Evolutionary conservation across 352 stramenopile species (phyloP).

Genomic region (Thalassiosira livingstoniorum): DNA sequence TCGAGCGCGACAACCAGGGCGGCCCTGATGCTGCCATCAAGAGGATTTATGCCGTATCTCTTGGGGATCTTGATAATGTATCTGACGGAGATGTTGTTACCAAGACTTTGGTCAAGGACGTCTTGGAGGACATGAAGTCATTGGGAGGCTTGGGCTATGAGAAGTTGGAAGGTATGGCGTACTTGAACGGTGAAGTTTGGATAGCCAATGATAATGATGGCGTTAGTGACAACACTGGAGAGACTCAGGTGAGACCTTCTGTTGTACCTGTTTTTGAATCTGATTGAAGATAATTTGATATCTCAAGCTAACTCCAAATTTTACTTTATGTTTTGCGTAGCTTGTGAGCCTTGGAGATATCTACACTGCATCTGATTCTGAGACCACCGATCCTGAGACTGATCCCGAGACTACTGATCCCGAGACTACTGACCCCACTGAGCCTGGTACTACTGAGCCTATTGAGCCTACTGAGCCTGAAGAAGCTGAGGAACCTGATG

Average conservation of each 20-base stretch:
- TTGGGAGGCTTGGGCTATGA: conserved; percentile 42
- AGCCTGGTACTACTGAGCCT: too few relatives aligned
- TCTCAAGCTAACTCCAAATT: too few relatives aligned
- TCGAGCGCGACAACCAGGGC: conserved; percentile 80
- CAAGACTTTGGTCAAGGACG: conserved; percentile 63
- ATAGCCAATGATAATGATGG: conserved; percentile 79
- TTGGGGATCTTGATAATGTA: conserved; percentile 30
- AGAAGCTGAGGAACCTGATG: too few relatives aligned
- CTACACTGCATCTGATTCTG: too few relatives aligned
- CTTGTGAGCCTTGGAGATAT: too few relatives aligned
- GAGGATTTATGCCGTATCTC: conserved; percentile 65
- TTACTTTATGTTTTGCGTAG: too few relatives aligned
- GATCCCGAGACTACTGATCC: too few relatives aligned
- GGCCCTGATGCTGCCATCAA: conserved; percentile 73
- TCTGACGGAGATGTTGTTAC: conserved; percentile 39
- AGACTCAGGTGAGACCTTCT: not conserved
- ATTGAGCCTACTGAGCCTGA: too few relatives aligned
- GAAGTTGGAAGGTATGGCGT: conserved; percentile 74
- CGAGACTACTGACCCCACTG: too few relatives aligned
- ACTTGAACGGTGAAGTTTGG: conserved; percentile 52
- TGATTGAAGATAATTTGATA: too few relatives aligned
- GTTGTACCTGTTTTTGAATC: too few relatives aligned
- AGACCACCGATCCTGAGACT: too few relatives aligned
- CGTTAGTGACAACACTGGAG: conserved; percentile 69
- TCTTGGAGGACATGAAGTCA: conserved; percentile 35